Evolutionary conservation across 1,284 basidiomycete species (phyloP).

Genomic region (Blastosporella zonata): DNA sequence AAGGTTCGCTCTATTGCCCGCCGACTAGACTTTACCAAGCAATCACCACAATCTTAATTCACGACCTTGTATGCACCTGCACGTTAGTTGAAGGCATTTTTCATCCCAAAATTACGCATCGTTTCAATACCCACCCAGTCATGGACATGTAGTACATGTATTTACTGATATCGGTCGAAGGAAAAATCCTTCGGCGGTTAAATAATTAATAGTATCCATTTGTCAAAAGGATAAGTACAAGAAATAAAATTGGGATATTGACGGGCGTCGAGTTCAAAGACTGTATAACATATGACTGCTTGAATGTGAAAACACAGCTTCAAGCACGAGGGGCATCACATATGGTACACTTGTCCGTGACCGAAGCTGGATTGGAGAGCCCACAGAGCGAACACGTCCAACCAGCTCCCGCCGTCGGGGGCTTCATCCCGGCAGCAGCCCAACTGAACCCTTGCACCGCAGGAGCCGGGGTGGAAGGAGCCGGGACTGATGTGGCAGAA

Average conservation of each 20-base stretch:
- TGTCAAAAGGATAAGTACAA: background rate
- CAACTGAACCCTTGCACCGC: slow-evolving; percentile 43
- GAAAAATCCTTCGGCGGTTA: background rate
- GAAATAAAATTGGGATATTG: background rate
- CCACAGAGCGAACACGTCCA: slow-evolving; percentile 47
- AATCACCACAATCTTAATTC: slow-evolving; percentile 28
- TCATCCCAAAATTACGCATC: background rate
- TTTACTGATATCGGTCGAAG: background rate
- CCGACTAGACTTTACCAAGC: slow-evolving; percentile 47
- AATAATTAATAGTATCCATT: background rate
- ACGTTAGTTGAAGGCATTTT: background rate
- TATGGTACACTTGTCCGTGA: slow-evolving; percentile 46
- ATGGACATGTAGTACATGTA: slow-evolving; percentile 4
- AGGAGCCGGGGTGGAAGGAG: background rate
- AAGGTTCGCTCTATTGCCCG: slow-evolving; percentile 45
- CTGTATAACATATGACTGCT: background rate
- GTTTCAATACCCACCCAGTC: background rate
- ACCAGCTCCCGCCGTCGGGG: slow-evolving; percentile 22
- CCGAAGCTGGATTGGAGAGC: slow-evolving; percentile 41
- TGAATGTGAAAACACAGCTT: too few species aligned
- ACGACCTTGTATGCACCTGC: too few species aligned
- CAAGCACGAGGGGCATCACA: slow-evolving; percentile 48
- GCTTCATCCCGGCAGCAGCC: slow-evolving; percentile 35
- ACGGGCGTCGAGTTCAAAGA: background rate
- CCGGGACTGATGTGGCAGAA: slow-evolving; percentile 13